Conservation (phyloP, 2,329 filamentous ascomycete species). For the Fusarium liriodendri region DNA sequence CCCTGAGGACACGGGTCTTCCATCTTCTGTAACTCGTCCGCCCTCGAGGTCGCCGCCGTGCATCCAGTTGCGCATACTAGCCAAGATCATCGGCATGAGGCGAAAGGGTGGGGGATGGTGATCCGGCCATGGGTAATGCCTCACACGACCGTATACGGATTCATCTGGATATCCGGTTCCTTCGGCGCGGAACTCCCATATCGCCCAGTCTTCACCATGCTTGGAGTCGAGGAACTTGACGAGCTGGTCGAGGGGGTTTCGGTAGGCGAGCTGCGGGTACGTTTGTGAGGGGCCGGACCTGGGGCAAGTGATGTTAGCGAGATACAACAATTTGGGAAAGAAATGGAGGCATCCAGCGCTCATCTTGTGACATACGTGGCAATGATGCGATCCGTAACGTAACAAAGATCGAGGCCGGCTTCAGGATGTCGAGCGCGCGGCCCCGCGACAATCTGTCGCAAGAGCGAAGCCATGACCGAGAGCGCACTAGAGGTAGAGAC, state of each 20-base stretch:
- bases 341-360: background rate
- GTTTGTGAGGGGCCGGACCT: conserved; percentile 92
- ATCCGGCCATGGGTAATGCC: conserved; percentile 96
- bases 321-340: background rate
- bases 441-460: conserved; percentile 91
- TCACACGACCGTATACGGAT: conserved; percentile 85
- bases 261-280: conserved; percentile 91
- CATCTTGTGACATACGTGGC: conserved; percentile 60
- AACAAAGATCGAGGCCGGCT: conserved; percentile 92
- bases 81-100: conserved; percentile 89
- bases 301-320: conserved; percentile 32
- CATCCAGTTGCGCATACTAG: conserved; percentile 92
- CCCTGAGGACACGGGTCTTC: conserved; percentile 23
- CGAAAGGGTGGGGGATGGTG: conserved; percentile 96
- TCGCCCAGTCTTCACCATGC: conserved; percentile 87
- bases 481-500: background rate
- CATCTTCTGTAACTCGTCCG: conserved; percentile 21
- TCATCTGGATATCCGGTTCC: conserved; percentile 95
- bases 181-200: conserved; percentile 98
- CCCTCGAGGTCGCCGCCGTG: conserved; percentile 60
- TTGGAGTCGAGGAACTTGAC: conserved; percentile 89
- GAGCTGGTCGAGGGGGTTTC: conserved; percentile 89
- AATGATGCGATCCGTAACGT: conserved; percentile 86
- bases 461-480: conserved; percentile 73
- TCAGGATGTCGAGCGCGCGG: conserved; percentile 87